phyloP scores from a whole-genome alignment of 441 rosid genomes.

The Croton laevigatus region DNA sequence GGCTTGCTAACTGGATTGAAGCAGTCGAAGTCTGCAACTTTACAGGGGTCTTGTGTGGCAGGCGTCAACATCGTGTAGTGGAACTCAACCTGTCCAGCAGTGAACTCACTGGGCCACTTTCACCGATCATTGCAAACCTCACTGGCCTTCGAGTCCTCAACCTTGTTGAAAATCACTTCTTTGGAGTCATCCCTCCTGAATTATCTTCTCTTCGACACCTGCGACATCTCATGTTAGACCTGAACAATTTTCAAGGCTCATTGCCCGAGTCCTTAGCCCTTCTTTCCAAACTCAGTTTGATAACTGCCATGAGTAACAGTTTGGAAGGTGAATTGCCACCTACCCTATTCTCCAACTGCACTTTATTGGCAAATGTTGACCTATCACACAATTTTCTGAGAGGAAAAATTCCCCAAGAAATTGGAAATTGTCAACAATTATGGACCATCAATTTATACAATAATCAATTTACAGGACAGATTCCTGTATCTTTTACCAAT shows the following conservation, averaged over 20 bases:
- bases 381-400: constrained; percentile 36
- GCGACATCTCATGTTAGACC: constrained; percentile 16
- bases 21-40: constrained; percentile 23
- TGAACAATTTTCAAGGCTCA: constrained; percentile 18
- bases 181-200: constrained; percentile 22
- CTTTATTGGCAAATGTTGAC: constrained; percentile 37
- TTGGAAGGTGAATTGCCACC: constrained; percentile 41
- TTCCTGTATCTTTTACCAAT: constrained; percentile 43
- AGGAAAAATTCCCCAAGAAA: constrained; percentile 32
- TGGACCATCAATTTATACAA: constrained; percentile 39
- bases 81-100: constrained; percentile 18
- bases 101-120: constrained; percentile 21
- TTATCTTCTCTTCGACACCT: constrained; percentile 17
- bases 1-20: constrained; percentile 27
- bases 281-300: constrained; percentile 30
- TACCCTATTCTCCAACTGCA: constrained; percentile 49
- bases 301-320: constrained; percentile 27
- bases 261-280: constrained; percentile 35
- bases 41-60: constrained; percentile 24
- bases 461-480: constrained; percentile 41
- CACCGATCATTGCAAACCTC: constrained; percentile 28
- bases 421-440: constrained; percentile 31
- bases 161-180: constrained; percentile 22
- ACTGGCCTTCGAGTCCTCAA: constrained; percentile 19
- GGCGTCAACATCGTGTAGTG: constrained; percentile 19